Base-by-base conservation (phyloP, 495 filamentous ascomycete genomes). In the Extremus antarcticus region DNA sequence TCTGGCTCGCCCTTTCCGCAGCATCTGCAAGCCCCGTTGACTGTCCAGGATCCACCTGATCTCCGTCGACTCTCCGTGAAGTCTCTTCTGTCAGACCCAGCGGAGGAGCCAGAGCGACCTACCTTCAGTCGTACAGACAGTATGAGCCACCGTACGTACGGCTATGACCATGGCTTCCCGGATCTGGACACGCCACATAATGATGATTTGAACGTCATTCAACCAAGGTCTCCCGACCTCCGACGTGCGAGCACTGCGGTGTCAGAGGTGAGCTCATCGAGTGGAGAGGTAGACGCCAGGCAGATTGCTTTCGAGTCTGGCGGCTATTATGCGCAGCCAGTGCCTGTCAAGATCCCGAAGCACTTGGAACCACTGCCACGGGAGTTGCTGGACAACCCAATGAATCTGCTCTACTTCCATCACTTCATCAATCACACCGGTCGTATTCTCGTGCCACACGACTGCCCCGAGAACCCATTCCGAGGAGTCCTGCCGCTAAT, bases 361-460 rank as follows among this genome's bases (percentile, higher is more conserved):
- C 74, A 73, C 24, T 65, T 88, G 16, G 79, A 83, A 52, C 83
- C 84, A n/a, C 68, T 87, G 43, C 74, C 74, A 16, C 41, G 25
- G 23, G 57, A 63, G 50, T 72, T 90, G 29, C 63, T 86, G 46
- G 75, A 83, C 47, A 88, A 87, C 64, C 85, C 81, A 19, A 88
- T 90, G 79, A 88, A 90, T 63, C 67, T 91, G 45, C 77, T 90
- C 59, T 81, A 80, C 59, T 80, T 80, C 57, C 85, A 90, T 69
- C 86, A 89, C 67, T 90, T 89, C 66, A 68, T 89, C 53, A 85
- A 87, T 62, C 46, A 90, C 67, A 90, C 86, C 10, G 86, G 85
- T 3, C 71, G 78, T 46, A 82, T 86, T 59, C 71, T 90, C 25
- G 83, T 88, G 7, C 84, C 85, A 0, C 86, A 91, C 64, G 84